Evolutionary conservation across 2,329 filamentous ascomycete species (phyloP), one percentile per base, ranked within the genome.

Genomic region (Byssothecium circinans): DNA sequence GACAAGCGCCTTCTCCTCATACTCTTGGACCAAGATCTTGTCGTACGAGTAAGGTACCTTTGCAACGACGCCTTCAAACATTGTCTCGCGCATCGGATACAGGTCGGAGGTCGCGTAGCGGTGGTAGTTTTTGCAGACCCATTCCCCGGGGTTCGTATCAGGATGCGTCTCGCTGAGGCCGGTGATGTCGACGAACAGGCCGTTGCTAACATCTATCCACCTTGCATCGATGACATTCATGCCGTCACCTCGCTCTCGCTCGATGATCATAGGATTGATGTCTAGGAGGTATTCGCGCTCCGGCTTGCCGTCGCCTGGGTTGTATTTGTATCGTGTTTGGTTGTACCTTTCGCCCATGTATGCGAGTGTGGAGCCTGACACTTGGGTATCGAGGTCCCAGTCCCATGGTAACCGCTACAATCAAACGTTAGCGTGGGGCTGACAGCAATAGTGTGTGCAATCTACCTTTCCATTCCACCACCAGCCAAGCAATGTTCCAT

Each of bases 181-280:
- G 1, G 89, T 94, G 62, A 95, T 90, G 68, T 94, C 89, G 68
- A 94, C 84, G 69, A 88, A 95, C 62, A 92, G 78, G 39, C 89
- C 89, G 59, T 85, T 94, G 45, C 74, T 71, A 49, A 79, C 79
- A 69, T 94, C 88, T 63, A 94, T 88, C 87, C 88, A 95, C 37
- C 89, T 80, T 19, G 85, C 89, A 70, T 94, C 89, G 60, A 94
- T 94, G 46, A 94, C 81, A 66, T 95, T 95, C 64, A 78, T 74
- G 15, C 88, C 88, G 58, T 87, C 79, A 35, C 84, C 84, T 18
- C 82, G 78, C 20, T 77, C 76, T 2, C 85, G 74, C 45, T 86
- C 79, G 47, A 74, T 75, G 59, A 83, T 79, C 74, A 85, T 82
- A 0, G 87, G 86, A 71, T 92, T 94, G 51, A 92, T 76, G 63